Evolutionary conservation across 2,329 filamentous ascomycete species (phyloP), one percentile per base, ranked within the genome.

Genomic region (Diplodia mutila): DNA sequence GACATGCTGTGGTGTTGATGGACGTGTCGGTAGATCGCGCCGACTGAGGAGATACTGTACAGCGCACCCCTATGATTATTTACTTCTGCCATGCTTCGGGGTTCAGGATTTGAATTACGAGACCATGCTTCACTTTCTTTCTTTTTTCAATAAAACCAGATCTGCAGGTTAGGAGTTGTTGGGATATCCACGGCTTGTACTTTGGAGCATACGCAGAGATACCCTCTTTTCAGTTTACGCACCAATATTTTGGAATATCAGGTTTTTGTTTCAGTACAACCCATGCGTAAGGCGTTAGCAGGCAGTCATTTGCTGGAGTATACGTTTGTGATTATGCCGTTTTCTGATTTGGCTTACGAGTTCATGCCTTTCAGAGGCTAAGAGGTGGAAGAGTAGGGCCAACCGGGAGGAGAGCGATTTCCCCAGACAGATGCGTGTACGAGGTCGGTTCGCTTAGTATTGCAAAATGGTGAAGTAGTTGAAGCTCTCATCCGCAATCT

Each of bases 221-320:
- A 61, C 57, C 57, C 57, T 61, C 39, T 61, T 61, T 46, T 49
- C 29, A 25, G 42, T 8, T 39, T 49, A 23, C 18, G 46, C 25
- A 61, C 11, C 27, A 27, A 8, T 42, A 4, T 4, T 34, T 54
- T 23, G 25, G 57, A 39, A 48, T 16, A n/a, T 37, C 1, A 11
- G 16, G 12, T 18, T n/a, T 29, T 6, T 9, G n/a, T 32, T 48
- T 2, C 12, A 8, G 16, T 32, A 48, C 25, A 61, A 18, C 8
- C 21, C 23, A 48, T 46, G 27, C n/a, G 37, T 5, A 46, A 61
- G 39, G 39, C 8, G 39, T 49, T 61, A 12, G 23, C 25, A n/a
- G 25, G 39, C 34, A 37, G 16, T 12, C n/a, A 46, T 21, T n/a
- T 46, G 2, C 42, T 46, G 7, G 8, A 46, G 18, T n/a, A n/a